Base-by-base conservation (phyloP, 352 stramenopile genomes). In the Plasmopara viticola region DNA sequence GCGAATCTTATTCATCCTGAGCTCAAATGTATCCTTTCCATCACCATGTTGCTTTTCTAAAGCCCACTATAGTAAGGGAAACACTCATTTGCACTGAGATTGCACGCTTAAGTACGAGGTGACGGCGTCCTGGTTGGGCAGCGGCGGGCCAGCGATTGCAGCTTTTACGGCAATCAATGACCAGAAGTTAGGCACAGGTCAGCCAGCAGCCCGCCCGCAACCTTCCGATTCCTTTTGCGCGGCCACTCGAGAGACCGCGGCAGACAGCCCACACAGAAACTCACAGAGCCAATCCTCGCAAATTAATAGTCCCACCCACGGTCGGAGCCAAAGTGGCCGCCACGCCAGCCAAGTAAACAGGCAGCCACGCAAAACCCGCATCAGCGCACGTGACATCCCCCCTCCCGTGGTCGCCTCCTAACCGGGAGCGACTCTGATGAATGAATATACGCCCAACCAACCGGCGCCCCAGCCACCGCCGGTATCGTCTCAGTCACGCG, bases 291-390 rank as follows among this genome's bases (percentile, higher is more conserved):
- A 58, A 70, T 66, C 53, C 46, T 70, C 53, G 47, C 62, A 58
- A 70, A 63, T 25, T 53, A 64, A 70, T 70, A 71, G 59, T 67
- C 63, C 62, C 63, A 71, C 54, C 59, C 54, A 56, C 56, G 56
- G 57, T 52, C 51, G 38, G 50, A 69, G 57, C 49, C 62, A 62
- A 55, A 34, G 43, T 45, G 58, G 53, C 48, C 57, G 58, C 47
- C 38, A 59, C 58, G 41, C 48, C 58, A 67, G 58, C 62, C 58
- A 61, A 70, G 49, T 64, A 63, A 67, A 56, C 53, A 64, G 62
- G 44, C 43, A 60, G 41, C 44, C n/a, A 25, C 33, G 48, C 53
- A 38, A 13, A 25, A 47, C 34, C 39, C 54, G 17, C 44, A 49
- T 40, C 47, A 49, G 40, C 35, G 40, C 31, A 9, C 29, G 51